Evolutionary conservation across 768 basidiomycete species (phyloP).

Genomic region (Leucogyrophana mollusca): DNA sequence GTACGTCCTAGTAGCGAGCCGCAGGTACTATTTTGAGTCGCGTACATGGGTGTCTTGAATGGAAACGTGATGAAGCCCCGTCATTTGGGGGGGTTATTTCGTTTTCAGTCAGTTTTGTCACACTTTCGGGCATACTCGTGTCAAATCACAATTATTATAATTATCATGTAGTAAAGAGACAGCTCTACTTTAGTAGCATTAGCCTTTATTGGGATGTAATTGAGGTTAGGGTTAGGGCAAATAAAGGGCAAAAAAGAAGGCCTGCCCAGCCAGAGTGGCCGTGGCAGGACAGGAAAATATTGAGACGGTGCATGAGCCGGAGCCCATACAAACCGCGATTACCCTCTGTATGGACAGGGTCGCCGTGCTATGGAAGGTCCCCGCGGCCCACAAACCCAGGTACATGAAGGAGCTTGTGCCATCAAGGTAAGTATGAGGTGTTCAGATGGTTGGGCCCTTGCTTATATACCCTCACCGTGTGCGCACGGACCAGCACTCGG

Average conservation of each 20-base stretch:
- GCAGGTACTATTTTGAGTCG: no score
- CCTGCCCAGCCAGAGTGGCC: constrained; percentile 55
- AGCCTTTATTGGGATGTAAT: not conserved
- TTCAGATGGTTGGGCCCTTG: no score
- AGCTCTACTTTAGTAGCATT: no score
- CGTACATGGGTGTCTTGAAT: no score
- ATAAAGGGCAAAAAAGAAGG: constrained; percentile 20
- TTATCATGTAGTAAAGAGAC: no score
- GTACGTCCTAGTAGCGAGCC: no score
- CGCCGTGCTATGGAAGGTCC: constrained; percentile 56
- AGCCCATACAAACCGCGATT: constrained; percentile 49
- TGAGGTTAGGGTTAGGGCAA: constrained; percentile 29
- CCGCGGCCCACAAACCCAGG: constrained; percentile 55
- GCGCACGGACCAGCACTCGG: not conserved
- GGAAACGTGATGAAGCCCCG: no score
- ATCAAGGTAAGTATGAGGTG: constrained; percentile 63
- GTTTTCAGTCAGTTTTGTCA: no score
- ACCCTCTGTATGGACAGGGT: constrained; percentile 51
- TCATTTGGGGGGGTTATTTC: no score
- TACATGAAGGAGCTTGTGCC: constrained; percentile 55
- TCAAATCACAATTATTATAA: no score
- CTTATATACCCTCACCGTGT: not conserved
- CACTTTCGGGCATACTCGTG: no score
- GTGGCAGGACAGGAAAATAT: constrained; percentile 76
- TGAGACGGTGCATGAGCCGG: constrained; percentile 76